Evolutionary conservation across 1,284 basidiomycete species (phyloP), one percentile per base, ranked within the genome.

Genomic region (Pholiota adiposa): DNA sequence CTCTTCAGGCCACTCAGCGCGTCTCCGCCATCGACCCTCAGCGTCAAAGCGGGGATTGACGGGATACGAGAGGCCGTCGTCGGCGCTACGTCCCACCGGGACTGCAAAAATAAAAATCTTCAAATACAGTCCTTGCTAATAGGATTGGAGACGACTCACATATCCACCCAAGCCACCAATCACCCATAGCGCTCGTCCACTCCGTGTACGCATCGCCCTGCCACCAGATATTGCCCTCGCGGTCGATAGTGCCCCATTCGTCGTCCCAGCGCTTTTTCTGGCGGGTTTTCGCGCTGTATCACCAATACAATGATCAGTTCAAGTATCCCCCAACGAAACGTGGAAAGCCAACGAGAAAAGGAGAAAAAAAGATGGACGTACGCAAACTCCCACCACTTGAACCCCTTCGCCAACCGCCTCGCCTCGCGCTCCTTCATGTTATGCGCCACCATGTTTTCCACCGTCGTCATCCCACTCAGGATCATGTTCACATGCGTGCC

Each of bases 221-320:
- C 91, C 92, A 96, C 93, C 93, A 97, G 3, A 94, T 73, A 71
- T 96, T 90, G 0, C 90, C 94, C 69, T 96, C 93, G 21, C 73
- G 82, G 5, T 81, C 80, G 1, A 89, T 79, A 25, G 77, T 69
- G 0, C 94, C 94, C 93, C 93, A 96, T 64, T 93, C 88, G 5
- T 72, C 68, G 66, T 94, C 86, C 89, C 92, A 95, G 31, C 79
- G 72, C 48, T 68, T 72, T 40, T 63, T 68, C n/a, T 77, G 83
- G 31, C 69, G 70, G 40, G 73, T 70, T 67, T 83, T 85, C 19
- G 75, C 78, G 33, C 86, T 89, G 33, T 16, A 50, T 29, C 19
- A 58, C 43, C 57, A 2, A 51, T 27, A 46, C 57, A 2, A 51
- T 27, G 44, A 58, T 46, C n/a, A 62, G 53, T 14, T 16, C n/a